These are phyloP conservation scores for Amyloporia xantha DNA, from an alignment of 768 basidiomycete genomes.

Conservation along the genomic window DNA sequence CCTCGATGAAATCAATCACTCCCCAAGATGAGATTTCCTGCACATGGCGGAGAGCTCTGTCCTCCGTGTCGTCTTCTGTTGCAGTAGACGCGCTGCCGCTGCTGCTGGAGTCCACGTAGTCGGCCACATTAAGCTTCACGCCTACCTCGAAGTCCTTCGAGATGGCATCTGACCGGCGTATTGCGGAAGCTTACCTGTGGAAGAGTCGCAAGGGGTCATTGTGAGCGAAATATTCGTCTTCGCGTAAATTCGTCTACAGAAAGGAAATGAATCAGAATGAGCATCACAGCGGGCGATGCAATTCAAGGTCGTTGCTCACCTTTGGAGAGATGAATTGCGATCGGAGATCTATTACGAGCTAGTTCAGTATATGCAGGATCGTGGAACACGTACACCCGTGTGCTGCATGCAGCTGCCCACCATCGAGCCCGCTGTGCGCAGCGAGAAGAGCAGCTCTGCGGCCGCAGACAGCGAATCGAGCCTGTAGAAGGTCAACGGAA, in stretches of 20 bases:
- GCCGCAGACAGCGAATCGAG: constrained; percentile 52
- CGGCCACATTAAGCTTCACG: constrained; percentile 75
- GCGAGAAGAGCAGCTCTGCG: constrained; percentile 65
- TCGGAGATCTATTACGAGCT: constrained; percentile 52
- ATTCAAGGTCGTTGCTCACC: constrained; percentile 33
- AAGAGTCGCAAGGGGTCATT: constrained; percentile 51
- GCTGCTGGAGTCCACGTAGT: constrained; percentile 43
- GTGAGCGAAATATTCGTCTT: constrained; percentile 50
- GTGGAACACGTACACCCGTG: constrained; percentile 66
- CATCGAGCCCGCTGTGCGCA: constrained; percentile 69
- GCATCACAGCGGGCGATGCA: background rate
- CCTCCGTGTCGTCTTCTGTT: constrained; percentile 21
- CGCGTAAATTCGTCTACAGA: constrained; percentile 43
- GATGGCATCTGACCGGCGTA: constrained; percentile 39
- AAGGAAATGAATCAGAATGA: background rate
- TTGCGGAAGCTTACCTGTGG: constrained; percentile 43
- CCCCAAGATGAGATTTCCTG: constrained; percentile 55
- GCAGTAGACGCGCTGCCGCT: too few relatives aligned
- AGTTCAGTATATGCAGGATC: background rate
- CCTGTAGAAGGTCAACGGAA: constrained; percentile 30
- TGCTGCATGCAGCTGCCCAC: constrained; percentile 76
- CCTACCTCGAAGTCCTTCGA: constrained; percentile 62
- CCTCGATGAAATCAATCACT: constrained; percentile 75
- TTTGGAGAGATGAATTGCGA: constrained; percentile 73
- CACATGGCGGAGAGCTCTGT: constrained; percentile 54